A percentile compares a stretch with the other conserved stretches of the same genome.
Evolutionary conservation across 306 rosid species (phyloP).

Genomic region (Sindora glabra): DNA sequence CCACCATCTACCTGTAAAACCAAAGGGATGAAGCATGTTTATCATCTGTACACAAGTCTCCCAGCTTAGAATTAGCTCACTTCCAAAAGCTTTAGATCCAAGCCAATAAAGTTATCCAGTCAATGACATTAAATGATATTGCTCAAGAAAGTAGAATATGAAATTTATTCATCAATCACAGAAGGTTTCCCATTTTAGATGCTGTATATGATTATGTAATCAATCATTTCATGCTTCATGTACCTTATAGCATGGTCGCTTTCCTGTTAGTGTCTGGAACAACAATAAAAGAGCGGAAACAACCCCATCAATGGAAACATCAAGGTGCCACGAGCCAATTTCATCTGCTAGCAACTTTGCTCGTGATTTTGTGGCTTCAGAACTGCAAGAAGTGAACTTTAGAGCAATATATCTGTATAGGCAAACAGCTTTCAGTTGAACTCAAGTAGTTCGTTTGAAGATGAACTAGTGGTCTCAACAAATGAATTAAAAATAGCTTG

Average conservation of each 20-base stretch:
- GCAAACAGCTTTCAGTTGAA: no score
- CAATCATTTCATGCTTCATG: constrained; percentile 8
- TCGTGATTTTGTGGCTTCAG: no score
- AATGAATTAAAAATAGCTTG: no score
- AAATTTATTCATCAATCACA: neutral
- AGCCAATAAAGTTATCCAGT: neutral
- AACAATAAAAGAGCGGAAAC: constrained; percentile 59
- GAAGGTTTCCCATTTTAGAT: neutral
- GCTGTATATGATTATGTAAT: neutral
- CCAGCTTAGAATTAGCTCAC: neutral
- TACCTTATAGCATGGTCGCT: constrained; percentile 72
- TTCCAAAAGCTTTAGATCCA: neutral
- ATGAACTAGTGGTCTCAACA: no score
- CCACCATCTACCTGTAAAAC: constrained; percentile 78
- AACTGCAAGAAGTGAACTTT: no score
- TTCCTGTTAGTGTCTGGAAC: constrained; percentile 83
- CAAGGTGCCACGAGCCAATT: constrained; percentile 95
- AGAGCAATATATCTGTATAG: no score
- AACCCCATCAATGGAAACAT: constrained; percentile 76
- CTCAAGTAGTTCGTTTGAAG: no score
- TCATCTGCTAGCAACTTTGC: constrained; percentile 84
- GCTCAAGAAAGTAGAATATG: neutral
- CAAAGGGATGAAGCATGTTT: constrained; percentile 8
- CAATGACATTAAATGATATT: neutral
- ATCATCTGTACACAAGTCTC: neutral